phyloP scores from a whole-genome alignment of 2,329 filamentous ascomycete genomes.

The Exserohilum turcica region DNA sequence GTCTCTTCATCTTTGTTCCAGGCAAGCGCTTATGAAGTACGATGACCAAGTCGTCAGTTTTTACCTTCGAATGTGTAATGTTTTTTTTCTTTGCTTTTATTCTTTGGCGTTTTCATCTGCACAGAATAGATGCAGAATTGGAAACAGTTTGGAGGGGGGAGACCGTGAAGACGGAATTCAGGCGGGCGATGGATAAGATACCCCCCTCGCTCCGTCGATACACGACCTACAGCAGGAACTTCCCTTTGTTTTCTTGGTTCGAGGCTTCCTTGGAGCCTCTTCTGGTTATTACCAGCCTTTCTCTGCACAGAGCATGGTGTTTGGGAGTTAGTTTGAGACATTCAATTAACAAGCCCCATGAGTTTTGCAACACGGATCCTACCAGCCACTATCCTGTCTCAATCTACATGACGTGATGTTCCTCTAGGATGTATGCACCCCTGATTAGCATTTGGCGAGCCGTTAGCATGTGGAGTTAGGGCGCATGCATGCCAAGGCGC shows the following conservation, averaged over 20 bases:
- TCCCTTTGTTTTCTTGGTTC: conserved; percentile 14
- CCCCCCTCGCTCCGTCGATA: conserved; percentile 19
- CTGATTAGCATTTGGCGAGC: conserved; percentile 10
- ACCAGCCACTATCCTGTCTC: background rate
- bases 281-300: conserved; percentile 11
- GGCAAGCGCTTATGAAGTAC: conserved; percentile 71
- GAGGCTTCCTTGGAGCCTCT: conserved; percentile 4
- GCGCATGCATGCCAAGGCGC: conserved; percentile 15
- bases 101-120: conserved; percentile 19
- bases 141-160: conserved; percentile 1
- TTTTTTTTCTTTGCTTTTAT: conserved; percentile 24
- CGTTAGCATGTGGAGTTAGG: conserved; percentile 16
- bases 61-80: conserved; percentile 26
- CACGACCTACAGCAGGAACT: conserved; percentile 14
- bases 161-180: conserved; percentile 11
- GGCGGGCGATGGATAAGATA: conserved; percentile 18
- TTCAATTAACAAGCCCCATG: conserved; percentile 1
- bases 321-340: conserved; percentile 4
- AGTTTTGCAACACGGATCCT: background rate
- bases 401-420: background rate
- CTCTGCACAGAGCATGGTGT: conserved; percentile 16
- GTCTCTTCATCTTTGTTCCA: conserved; percentile 93
- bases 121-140: conserved; percentile 3
- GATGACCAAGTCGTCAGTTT: conserved; percentile 1
- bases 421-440: conserved; percentile 3